A percentile compares a stretch with the other conserved stretches of the same genome.
Conservation (phyloP, 2,329 filamentous ascomycete genomes). For the Paecilomyces sp. region DNA sequence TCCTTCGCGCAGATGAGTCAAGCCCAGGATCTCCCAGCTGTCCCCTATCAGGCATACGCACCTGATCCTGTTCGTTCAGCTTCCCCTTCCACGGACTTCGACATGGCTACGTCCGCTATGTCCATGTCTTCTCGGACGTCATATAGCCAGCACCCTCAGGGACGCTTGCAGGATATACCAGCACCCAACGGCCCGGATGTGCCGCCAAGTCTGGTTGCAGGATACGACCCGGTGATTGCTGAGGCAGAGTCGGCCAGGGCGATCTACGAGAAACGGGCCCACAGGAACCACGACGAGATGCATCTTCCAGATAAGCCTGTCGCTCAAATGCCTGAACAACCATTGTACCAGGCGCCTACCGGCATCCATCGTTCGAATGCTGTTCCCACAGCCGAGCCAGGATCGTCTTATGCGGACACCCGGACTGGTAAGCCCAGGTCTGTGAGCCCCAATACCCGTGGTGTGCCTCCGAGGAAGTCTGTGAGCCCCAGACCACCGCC, state of each 20-base stretch:
- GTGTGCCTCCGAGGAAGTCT: constrained; percentile 49
- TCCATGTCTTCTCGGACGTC: constrained; percentile 18
- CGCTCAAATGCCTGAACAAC: constrained; percentile 12
- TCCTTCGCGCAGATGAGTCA: constrained; percentile 19
- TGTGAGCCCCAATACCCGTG: constrained; percentile 26
- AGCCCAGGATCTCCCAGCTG: constrained; percentile 15
- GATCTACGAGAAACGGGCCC: constrained; percentile 18
- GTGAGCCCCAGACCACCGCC: constrained; percentile 49
- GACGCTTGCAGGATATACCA: constrained; percentile 16
- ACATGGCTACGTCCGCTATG: constrained; percentile 6
- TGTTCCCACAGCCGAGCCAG: constrained; percentile 1
- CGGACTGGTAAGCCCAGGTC: constrained; percentile 21
- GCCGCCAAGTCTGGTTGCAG: constrained; percentile 36
- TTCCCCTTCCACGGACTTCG: constrained; percentile 13
- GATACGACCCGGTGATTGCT: constrained; percentile 27
- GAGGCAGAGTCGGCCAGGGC: constrained; percentile 22
- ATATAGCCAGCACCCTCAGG: constrained; percentile 10
- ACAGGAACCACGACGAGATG: constrained; percentile 16
- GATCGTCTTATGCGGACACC: constrained; percentile 1
- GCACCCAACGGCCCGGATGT: constrained; percentile 18
- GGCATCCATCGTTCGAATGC: constrained; percentile 7
- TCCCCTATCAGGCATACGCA: constrained; percentile 20
- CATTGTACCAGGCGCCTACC: constrained; percentile 1
- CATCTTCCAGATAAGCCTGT: constrained; percentile 19
- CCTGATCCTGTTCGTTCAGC: constrained; percentile 17